These are phyloP conservation scores for Waitea zeae DNA, from an alignment of 1,284 basidiomycete genomes.

Conservation along the genomic window DNA sequence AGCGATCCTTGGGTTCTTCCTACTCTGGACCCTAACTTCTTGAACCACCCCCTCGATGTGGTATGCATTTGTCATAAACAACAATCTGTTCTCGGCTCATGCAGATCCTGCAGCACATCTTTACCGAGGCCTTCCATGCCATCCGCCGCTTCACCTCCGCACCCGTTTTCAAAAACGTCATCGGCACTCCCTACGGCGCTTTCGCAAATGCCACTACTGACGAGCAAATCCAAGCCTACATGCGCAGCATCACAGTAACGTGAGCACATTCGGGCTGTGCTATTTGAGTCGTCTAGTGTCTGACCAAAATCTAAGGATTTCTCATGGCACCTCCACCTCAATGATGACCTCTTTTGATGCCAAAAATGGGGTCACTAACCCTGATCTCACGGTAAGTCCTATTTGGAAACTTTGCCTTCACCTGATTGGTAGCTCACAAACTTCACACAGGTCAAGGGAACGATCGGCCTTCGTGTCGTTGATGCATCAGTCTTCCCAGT, in stretches of 20 bases:
- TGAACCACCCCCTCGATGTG: slow-evolving; percentile 7
- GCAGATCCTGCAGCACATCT: neutral
- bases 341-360: neutral
- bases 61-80: slow-evolving; percentile 1
- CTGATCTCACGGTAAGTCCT: too few species aligned
- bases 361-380: neutral
- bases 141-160: slow-evolving; percentile 6
- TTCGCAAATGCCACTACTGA: slow-evolving; percentile 8
- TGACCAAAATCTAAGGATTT: neutral
- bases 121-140: neutral
- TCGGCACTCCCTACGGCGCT: slow-evolving; percentile 5
- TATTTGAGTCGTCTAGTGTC: neutral
- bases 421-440: too few species aligned
- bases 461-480: neutral
- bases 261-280: too few species aligned
- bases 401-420: too few species aligned
- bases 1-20: slow-evolving; percentile 11
- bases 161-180: slow-evolving; percentile 8
- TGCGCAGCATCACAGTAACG: slow-evolving; percentile 3
- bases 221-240: slow-evolving; percentile 7
- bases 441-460: too few species aligned
- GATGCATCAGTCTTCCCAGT: neutral
- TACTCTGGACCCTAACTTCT: slow-evolving; percentile 13
- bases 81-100: slow-evolving; percentile 5
- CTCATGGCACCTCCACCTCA: neutral